phyloP scores from a whole-genome alignment of 179 eudicot species.

The Actinidia polygama region DNA sequence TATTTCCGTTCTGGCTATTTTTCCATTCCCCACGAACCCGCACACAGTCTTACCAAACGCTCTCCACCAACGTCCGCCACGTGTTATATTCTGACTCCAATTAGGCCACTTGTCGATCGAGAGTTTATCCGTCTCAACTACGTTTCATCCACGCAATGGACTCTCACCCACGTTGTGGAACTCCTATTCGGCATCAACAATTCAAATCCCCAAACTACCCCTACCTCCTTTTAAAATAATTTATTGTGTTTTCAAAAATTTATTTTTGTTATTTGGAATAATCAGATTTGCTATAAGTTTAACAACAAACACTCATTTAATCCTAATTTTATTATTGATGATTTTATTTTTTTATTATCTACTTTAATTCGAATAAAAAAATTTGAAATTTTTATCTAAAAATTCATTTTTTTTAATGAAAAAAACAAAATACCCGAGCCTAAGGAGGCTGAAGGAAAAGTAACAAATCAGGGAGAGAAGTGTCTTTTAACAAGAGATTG shows the following conservation, averaged over 20 bases:
- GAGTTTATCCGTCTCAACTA: background rate
- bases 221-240: no score
- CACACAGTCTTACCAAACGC: background rate
- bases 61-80: background rate
- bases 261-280: no score
- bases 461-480: background rate
- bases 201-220: background rate
- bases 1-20: background rate
- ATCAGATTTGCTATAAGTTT: no score
- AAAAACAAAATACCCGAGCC: no score
- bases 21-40: background rate
- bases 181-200: background rate
- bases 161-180: constrained; percentile 8
- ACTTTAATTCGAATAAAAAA: no score
- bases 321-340: no score
- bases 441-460: no score
- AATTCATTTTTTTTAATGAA: no score
- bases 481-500: background rate
- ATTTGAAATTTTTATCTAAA: no score
- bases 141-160: background rate
- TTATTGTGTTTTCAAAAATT: no score
- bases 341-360: no score
- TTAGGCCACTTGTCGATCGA: background rate
- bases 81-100: background rate
- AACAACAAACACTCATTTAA: no score